Percentiles rank a stretch among this genome's conserved stretches.
Evolutionary conservation across 495 filamentous ascomycete species (phyloP).

Genomic region (Paragyromitra xinjiangensis): DNA sequence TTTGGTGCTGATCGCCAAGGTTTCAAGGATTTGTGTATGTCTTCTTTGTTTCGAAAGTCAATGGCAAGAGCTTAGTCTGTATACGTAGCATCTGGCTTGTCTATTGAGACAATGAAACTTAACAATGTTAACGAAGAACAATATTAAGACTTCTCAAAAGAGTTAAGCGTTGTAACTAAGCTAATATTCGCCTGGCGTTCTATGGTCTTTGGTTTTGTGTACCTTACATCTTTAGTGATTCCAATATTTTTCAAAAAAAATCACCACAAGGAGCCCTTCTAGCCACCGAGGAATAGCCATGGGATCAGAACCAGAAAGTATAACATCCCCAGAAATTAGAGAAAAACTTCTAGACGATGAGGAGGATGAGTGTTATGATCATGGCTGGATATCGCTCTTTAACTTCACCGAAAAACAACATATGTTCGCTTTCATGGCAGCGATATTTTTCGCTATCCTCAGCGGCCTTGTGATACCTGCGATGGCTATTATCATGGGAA

Average conservation of each 20-base stretch:
- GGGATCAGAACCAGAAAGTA: background rate
- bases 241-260: background rate
- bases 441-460: slow-evolving; percentile 66
- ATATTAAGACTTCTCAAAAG: slow-evolving; percentile 16
- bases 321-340: background rate
- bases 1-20: no score
- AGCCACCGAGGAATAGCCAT: background rate
- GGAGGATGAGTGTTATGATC: background rate
- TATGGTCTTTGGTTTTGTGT: background rate
- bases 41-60: no score
- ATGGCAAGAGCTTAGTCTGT: no score
- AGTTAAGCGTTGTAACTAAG: background rate
- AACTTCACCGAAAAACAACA: slow-evolving; percentile 74
- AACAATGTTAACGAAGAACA: slow-evolving; percentile 25
- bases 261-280: background rate
- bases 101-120: background rate
- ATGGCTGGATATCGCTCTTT: slow-evolving; percentile 68
- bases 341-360: background rate
- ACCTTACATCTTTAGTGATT: background rate
- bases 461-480: slow-evolving; percentile 71
- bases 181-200: slow-evolving; percentile 14
- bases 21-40: no score
- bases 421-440: slow-evolving; percentile 63
- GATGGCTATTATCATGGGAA: slow-evolving; percentile 76
- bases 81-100: no score